Base-by-base conservation (phyloP, 2,329 filamentous ascomycete genomes). In the Plenodomus tracheiphilus region DNA sequence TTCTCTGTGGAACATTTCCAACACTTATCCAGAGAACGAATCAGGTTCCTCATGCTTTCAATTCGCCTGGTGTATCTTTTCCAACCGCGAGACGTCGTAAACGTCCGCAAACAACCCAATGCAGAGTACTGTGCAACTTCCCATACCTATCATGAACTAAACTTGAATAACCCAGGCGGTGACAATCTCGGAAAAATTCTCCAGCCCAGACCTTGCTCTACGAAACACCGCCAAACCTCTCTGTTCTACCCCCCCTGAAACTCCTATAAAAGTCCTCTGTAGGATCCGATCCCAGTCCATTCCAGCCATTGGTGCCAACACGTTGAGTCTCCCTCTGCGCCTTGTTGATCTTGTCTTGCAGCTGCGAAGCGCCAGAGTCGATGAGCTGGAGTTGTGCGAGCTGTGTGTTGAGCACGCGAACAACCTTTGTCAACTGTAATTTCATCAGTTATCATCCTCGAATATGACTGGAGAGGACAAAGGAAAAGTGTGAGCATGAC, bases 361-460 rank as follows among this genome's bases (percentile, higher is more conserved):
- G 79, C 25, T 86, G 82, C 15, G 86, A 83, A 30, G 93, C 89
- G 56, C 93, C 92, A 57, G 86, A 84, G 68, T 97, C 93, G 71
- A 99, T 97, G 77, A 88, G 89, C 74, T 97, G 93, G 52, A 99
- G 81, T 73, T 97, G 92, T 30, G 86, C 85, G 32, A 99, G 84
- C 72, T 99, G 94, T 19, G 87, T 86, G 72, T 99, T 99, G 61
- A 99, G 86, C 41, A 97, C 91, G 55, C 91, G 87, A 44, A 97
- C 93, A 65, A 99, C 96, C 74, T 97, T 91, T 61, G 91, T 93
- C 68, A 97, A 81, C 87, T 97, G 69, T 20, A 10, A 8, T n/a
- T 25, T 42, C 19, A 22, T 54, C 48, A 51, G 42, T 30, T n/a
- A n/a, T n/a, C n/a, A n/a, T n/a, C n/a, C n/a, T n/a, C 25, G 5